phyloP scores from a whole-genome alignment of 768 basidiomycete genomes.

The Trametes cingulata region DNA sequence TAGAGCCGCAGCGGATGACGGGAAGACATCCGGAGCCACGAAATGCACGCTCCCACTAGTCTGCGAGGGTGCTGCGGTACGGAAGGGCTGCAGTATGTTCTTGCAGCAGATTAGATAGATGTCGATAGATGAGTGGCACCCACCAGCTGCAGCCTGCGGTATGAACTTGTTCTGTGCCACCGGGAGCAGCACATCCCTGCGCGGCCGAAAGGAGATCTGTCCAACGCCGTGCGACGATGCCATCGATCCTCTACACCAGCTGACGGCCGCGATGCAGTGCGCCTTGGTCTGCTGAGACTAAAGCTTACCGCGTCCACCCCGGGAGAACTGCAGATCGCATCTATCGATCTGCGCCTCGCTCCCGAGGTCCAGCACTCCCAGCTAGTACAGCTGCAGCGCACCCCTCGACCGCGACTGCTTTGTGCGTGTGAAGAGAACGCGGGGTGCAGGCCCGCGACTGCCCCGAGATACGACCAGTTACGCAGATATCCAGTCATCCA shows the following conservation, averaged over 20 bases:
- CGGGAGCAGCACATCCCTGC: not conserved
- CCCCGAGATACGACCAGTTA: not conserved
- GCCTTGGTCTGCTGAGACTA: constrained; percentile 20
- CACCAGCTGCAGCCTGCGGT: too few species aligned
- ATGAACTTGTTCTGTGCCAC: not conserved
- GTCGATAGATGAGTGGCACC: constrained; percentile 11
- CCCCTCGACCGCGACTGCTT: not conserved
- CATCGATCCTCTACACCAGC: constrained; percentile 10
- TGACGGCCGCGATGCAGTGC: not conserved
- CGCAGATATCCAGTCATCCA: too few species aligned
- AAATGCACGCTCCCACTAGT: not conserved
- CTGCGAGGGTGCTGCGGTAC: not conserved
- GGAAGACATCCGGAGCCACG: constrained; percentile 4
- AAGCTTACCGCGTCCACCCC: constrained; percentile 20
- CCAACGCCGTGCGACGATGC: constrained; percentile 10
- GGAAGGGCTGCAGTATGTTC: not conserved
- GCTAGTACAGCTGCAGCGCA: not conserved
- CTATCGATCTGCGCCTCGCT: constrained; percentile 16
- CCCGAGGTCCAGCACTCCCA: not conserved
- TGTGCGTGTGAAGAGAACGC: constrained; percentile 8
- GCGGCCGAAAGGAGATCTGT: not conserved
- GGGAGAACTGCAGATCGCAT: constrained; percentile 19
- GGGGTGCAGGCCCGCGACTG: not conserved
- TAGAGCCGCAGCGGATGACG: constrained; percentile 6
- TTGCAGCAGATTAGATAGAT: constrained; percentile 4